phyloP scores from a whole-genome alignment of 2,329 filamentous ascomycete genomes.

The Colletotrichum sp. region DNA sequence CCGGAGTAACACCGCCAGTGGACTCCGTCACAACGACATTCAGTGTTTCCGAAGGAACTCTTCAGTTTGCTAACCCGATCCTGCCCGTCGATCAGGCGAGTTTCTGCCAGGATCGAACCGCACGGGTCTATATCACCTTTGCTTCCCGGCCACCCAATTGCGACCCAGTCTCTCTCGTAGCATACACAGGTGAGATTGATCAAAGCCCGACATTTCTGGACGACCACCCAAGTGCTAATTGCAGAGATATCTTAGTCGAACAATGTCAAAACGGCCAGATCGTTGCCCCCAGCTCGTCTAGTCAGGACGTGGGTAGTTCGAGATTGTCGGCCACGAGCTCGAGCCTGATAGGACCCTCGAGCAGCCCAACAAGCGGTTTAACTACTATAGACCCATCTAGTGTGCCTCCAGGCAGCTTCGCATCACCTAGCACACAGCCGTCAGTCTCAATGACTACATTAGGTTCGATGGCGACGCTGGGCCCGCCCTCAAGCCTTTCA shows the following conservation, averaged over 20 bases:
- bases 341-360: neutral
- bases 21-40: neutral
- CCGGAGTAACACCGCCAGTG: rapidly evolving
- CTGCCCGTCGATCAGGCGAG: neutral
- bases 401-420: neutral
- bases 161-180: neutral
- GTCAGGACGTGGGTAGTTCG: neutral
- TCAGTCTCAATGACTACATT: neutral
- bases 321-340: neutral
- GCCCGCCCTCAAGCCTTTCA: neutral
- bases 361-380: neutral
- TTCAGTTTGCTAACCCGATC: neutral
- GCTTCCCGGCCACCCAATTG: neutral
- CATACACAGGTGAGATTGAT: neutral
- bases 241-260: neutral
- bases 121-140: neutral
- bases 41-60: neutral
- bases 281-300: neutral
- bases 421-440: neutral
- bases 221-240: neutral
- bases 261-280: neutral
- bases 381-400: neutral
- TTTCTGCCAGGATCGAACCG: neutral
- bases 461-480: neutral
- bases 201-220: rapidly evolving